A percentile compares a stretch with the other conserved stretches of the same genome.
phyloP scores from a whole-genome alignment of 768 basidiomycete genomes.

The Leccinum ochraceum region DNA sequence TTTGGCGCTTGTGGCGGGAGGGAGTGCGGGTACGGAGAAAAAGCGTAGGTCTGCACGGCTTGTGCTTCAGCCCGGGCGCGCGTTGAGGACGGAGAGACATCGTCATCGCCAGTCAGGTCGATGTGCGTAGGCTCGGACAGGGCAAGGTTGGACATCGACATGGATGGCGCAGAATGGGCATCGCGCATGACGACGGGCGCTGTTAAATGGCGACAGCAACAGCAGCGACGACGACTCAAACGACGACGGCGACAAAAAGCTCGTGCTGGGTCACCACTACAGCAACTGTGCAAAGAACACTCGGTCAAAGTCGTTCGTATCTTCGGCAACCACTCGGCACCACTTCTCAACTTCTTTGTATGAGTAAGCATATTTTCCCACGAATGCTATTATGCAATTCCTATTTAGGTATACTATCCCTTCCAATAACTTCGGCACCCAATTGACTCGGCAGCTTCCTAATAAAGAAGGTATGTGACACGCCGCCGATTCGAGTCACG shows the following conservation, averaged over 20 bases:
- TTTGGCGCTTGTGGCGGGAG: slow-evolving; percentile 30
- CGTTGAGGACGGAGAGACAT: slow-evolving; percentile 38
- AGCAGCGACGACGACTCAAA: not conserved
- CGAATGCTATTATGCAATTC: slow-evolving; percentile 16
- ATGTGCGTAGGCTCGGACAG: slow-evolving; percentile 55
- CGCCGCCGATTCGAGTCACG: not conserved
- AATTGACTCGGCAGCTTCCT: not conserved
- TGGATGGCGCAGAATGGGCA: slow-evolving; percentile 30
- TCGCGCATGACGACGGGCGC: slow-evolving; percentile 27
- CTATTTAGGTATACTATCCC: slow-evolving; percentile 15
- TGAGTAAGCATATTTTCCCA: slow-evolving; percentile 30
- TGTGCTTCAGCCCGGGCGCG: slow-evolving; percentile 41
- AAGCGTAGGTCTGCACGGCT: slow-evolving; percentile 34
- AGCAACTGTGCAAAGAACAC: slow-evolving; percentile 20
- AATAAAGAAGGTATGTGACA: not conserved
- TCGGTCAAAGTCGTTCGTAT: slow-evolving; percentile 21
- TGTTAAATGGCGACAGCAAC: not conserved
- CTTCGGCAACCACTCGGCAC: slow-evolving; percentile 30
- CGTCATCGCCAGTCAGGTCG: slow-evolving; percentile 73
- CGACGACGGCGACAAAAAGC: not conserved
- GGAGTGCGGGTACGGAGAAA: slow-evolving; percentile 25
- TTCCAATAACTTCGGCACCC: not conserved
- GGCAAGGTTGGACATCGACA: slow-evolving; percentile 37
- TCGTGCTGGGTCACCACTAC: not conserved
- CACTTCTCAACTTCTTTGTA: slow-evolving; percentile 11